Evolutionary conservation across 768 basidiomycete genomes (phyloP).

Genomic region (Trichaptum fuscoviolaceum): DNA sequence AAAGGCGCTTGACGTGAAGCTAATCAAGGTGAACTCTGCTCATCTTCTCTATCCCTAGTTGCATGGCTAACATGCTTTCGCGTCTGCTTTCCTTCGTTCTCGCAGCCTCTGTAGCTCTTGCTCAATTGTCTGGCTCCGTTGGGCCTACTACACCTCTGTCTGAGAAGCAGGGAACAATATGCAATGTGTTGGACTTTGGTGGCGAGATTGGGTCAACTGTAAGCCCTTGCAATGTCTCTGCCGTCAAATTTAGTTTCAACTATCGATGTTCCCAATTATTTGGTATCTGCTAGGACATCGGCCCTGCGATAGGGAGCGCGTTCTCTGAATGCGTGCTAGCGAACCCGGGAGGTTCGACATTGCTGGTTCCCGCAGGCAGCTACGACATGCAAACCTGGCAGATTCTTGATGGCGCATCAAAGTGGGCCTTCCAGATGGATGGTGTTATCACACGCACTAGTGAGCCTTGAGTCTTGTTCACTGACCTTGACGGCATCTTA

Average conservation of each 20-base stretch:
- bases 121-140: conserved; percentile 20
- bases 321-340: conserved; percentile 25
- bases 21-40: no score
- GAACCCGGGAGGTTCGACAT: conserved; percentile 15
- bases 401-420: conserved; percentile 19
- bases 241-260: background rate
- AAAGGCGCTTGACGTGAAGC: no score
- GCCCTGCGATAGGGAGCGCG: conserved; percentile 23
- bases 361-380: conserved; percentile 22
- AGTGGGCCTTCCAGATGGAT: conserved; percentile 27
- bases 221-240: background rate
- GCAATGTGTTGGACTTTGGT: conserved; percentile 25
- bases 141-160: conserved; percentile 21
- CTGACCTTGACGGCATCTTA: background rate
- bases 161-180: conserved; percentile 17
- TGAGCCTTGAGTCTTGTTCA: background rate
- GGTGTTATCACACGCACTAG: conserved; percentile 26
- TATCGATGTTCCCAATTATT: background rate
- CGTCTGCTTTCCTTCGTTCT: background rate
- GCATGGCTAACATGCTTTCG: background rate
- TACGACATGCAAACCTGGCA: conserved; percentile 27
- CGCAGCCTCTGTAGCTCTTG: conserved; percentile 3
- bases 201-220: conserved; percentile 23
- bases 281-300: conserved; percentile 17
- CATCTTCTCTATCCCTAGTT: background rate